Base-by-base conservation (phyloP, 176 grass and related monocot genomes). In the Zea luxurians region DNA sequence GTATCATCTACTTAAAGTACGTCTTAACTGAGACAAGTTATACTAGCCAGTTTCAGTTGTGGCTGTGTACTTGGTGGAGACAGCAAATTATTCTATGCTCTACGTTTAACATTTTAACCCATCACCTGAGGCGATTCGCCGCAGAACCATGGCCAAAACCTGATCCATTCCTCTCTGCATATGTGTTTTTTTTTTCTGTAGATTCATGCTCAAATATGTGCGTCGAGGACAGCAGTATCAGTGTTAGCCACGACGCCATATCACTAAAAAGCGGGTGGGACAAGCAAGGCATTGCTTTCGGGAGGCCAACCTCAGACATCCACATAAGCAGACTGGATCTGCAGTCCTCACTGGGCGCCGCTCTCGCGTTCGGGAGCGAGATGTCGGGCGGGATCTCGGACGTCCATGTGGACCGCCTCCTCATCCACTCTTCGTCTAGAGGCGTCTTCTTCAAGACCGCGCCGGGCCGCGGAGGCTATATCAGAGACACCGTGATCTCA, bases 221-320 rank as follows among this genome's bases (percentile, higher is more conserved):
- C 84, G 93, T 93, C 10, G 68, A 89, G 52, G 78, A 91, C 68
- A 93, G 86, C 74, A 87, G 18, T 37, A 82, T 97, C 36, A 69
- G 67, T 0, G 89, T 93, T 1, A 73, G 81, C 35, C 82, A 97
- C 68, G 94, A 97, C 6, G 81, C 91, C 17, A 93, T 97, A 40
- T 90, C 89, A 75, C 38, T 93, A 18, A 97, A 97, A 75, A 91
- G 94, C 37, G 86, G 91, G 17, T 89, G 86, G 94, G 94, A 93
- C 37, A 86, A 79, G 43, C 89, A 93, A 16, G 86, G 89, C 27
- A 90, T 93, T 77, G 73, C 84, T 49, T 91, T 81, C 35, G 89
- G 87, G 75, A 80, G 66, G 67, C 86, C 91, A 55, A 83, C 86
- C 10, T 86, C 84, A 42, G 69, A 81, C 35, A 89, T 97, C 46